Evolutionary conservation across 2,329 filamentous ascomycete species (phyloP), one percentile per base, ranked within the genome.

Genomic region (Penicillium thymicola): DNA sequence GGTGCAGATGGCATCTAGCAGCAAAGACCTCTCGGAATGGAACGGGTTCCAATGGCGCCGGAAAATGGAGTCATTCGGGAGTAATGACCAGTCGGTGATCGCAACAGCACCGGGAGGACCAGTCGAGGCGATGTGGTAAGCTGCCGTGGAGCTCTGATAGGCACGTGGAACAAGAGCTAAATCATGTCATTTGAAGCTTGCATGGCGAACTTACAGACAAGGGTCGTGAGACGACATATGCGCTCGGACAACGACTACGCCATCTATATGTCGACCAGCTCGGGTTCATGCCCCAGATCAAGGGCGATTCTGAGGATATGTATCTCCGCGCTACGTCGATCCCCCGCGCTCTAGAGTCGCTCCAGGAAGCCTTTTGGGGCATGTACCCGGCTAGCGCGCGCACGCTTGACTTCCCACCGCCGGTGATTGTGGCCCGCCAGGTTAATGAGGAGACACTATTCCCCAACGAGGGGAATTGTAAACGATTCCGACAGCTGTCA

Each of bases 21-120:
- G 76, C 44, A 79, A 80, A 54, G 81, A 81, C 67, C 74, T 76
- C 58, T 78, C 74, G 36, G 70, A 76, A 51, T 88, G 83, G 84
- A 81, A 85, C 64, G 76, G 76, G 1, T 77, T 88, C 58, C 79
- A 81, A 65, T 88, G 84, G 76, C 79, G 86, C 64, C 84, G 92
- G 59, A 85, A 89, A 45, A 81, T 97, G 46, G 94, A 99, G 75
- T 89, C 89, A 0, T 94, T 97, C 71, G 89, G 87, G 4, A 70
- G 77, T 18, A 78, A 87, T 36, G 87, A 90, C 70, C 82, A 85
- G n/a, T 85, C 92, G 4, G 77, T 88, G 28, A 77, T 91, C 46
- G 89, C 89, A 8, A 74, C 82, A 1, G 90, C 90, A 0, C 84
- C 88, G 7, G 73, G 76, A 0, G 87, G 87, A 59, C 83, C 90